Base-by-base conservation (phyloP, 148 eudicot genomes). In the Camellia japonica region DNA sequence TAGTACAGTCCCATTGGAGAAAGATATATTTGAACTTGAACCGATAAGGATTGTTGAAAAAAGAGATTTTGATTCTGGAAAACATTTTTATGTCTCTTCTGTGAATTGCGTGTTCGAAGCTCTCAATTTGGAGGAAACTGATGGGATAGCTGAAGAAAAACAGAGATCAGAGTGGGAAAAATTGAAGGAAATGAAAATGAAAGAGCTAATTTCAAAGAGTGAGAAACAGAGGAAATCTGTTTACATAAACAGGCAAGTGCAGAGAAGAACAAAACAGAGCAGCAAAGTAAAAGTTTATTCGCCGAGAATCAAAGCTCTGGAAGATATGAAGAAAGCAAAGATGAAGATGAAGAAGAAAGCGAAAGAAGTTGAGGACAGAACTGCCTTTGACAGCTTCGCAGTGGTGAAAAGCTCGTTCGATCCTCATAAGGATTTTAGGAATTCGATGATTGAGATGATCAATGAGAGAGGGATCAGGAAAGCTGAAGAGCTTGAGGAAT, bases 401-500 rank as follows among this genome's bases (percentile, higher is more conserved):
- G 88, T 93, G 56, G 89, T 87, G 44, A 95, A 93, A 82, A 83
- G 80, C 55, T 93, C 98, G 7, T 43, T 73, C 5, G 81, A 93
- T n/a, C 97, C 97, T 30, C 80, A 82, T 13, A 69, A 80, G 43
- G 98, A 95, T 81, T 95, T 95, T 56, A 87, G 84, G 79, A 87
- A 86, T 13, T 95, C 98, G 20, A 95, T 95, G 97, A 30, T 93
- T 15, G 97, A 95, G 88, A 95, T 95, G 98, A 95, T 95, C 71
- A 72, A 69, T 5, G 93, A 81, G 76, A 88, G 86, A 54, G 81
- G 87, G 75, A 91, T 95, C 61, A 85, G 59, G 59, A 77, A 59
- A 68, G 79, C 92, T 0, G 87, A 91, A 41, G 93, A 93, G 59
- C 91, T 95, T 2, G 97, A 93, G 74, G 97, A 95, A 68, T 87